Percentiles rank a stretch among this genome's conserved stretches.
Conservation (phyloP, 2,329 filamentous ascomycete genomes). For the Nigrospora oryzae region DNA sequence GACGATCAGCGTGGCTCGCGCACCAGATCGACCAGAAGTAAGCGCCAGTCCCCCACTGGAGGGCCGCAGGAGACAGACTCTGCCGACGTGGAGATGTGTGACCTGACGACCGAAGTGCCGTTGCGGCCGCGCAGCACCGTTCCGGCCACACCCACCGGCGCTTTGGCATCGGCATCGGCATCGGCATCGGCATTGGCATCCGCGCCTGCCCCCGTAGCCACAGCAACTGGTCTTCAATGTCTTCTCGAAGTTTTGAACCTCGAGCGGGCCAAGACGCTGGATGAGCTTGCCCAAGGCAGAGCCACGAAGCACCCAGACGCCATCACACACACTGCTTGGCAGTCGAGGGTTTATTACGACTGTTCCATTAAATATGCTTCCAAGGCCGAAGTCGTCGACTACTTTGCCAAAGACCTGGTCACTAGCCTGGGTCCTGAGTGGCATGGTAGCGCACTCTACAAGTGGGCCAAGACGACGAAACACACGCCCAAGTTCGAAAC, state of each 20-base stretch:
- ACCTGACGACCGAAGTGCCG: conserved; percentile 1
- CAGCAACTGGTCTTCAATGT: neutral
- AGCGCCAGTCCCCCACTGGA: neutral
- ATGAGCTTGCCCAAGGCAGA: conserved; percentile 14
- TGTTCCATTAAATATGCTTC: conserved; percentile 29
- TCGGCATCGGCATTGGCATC: too few relatives aligned
- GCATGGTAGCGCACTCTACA: conserved; percentile 19
- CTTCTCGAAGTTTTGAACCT: conserved; percentile 14
- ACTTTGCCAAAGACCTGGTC: conserved; percentile 31
- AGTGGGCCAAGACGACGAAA: conserved; percentile 17
- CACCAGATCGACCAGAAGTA: neutral
- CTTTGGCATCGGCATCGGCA: too few relatives aligned
- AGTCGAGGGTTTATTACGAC: conserved; percentile 23
- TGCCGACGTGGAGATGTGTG: conserved; percentile 3
- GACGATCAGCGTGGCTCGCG: conserved; percentile 2
- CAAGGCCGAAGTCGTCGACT: conserved; percentile 31
- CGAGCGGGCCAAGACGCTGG: conserved; percentile 14
- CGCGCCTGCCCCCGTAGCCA: neutral
- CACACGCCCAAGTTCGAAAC: conserved; percentile 13
- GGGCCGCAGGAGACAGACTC: neutral
- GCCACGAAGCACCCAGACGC: conserved; percentile 20
- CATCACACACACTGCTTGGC: conserved; percentile 13
- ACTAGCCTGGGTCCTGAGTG: conserved; percentile 17
- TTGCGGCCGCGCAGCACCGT: neutral
- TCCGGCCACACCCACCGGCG: neutral